Percentiles rank a stretch among this genome's conserved stretches.
These are phyloP conservation scores for Amphicarpaea edgeworthii DNA, from an alignment of 306 rosid genomes.

Conservation along the genomic window DNA sequence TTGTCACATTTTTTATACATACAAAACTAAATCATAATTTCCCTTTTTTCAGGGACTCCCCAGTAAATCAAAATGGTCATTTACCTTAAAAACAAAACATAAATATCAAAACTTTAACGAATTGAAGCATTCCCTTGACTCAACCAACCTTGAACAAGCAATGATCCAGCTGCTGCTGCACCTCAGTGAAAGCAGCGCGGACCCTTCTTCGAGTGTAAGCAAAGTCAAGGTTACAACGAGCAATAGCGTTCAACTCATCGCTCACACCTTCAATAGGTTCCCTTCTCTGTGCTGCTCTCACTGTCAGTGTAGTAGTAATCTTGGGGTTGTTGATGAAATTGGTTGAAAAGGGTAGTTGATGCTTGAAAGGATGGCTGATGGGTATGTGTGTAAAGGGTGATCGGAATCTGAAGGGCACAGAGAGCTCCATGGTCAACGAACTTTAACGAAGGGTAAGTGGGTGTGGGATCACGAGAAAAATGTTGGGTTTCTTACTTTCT, in stretches of 20 bases:
- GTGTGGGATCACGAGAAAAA: not conserved
- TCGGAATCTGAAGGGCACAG: constrained; percentile 46
- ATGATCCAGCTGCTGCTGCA: constrained; percentile 71
- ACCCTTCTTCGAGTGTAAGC: constrained; percentile 70
- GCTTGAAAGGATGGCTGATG: constrained; percentile 31
- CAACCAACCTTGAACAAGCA: constrained; percentile 71
- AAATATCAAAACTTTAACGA: not conserved
- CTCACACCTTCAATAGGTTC: constrained; percentile 59
- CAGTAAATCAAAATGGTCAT: too few relatives aligned
- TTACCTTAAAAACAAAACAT: not conserved
- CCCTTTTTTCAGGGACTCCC: too few relatives aligned
- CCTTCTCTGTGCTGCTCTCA: constrained; percentile 58
- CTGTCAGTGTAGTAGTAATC: constrained; percentile 20
- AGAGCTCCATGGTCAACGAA: constrained; percentile 42
- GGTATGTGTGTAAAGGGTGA: constrained; percentile 47
- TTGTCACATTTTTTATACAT: too few relatives aligned
- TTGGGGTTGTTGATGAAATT: constrained; percentile 28
- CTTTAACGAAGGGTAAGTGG: too few relatives aligned
- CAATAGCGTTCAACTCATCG: constrained; percentile 63
- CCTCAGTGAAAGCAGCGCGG: constrained; percentile 62
- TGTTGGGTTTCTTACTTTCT: not conserved
- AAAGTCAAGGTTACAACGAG: constrained; percentile 68
- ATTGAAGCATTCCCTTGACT: not conserved
- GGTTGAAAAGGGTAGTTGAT: constrained; percentile 29
- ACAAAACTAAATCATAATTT: too few relatives aligned